A percentile compares a stretch with the other conserved stretches of the same genome.
Evolutionary conservation across 768 basidiomycete species (phyloP).

Genomic region (Auricularia sp.): DNA sequence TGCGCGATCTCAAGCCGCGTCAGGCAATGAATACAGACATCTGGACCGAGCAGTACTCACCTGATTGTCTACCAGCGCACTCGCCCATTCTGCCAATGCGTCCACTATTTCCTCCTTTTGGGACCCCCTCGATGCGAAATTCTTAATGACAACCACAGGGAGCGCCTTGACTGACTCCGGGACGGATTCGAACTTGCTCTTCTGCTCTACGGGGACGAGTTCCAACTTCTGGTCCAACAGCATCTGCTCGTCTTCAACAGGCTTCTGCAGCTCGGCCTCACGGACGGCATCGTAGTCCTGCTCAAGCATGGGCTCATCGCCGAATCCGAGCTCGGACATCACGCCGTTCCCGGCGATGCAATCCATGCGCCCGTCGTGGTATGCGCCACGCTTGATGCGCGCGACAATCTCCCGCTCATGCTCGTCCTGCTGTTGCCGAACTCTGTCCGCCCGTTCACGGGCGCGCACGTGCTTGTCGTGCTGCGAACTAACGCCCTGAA

Average conservation of each 20-base stretch:
- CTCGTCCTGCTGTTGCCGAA: conserved; percentile 27
- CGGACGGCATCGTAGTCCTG: conserved; percentile 21
- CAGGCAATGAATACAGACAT: background rate
- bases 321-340: conserved; percentile 78
- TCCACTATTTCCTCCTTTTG: conserved; percentile 61
- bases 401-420: conserved; percentile 24
- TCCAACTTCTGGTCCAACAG: background rate
- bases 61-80: conserved; percentile 69
- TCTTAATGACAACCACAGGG: conserved; percentile 80
- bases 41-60: conserved; percentile 25
- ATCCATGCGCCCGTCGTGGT: conserved; percentile 84
- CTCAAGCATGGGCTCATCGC: conserved; percentile 50
- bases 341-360: conserved; percentile 77
- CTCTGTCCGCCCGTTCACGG: conserved; percentile 27
- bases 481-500: conserved; percentile 51
- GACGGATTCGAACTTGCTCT: background rate
- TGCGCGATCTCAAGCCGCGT: conserved; percentile 59
- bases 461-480: conserved; percentile 35
- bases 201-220: background rate
- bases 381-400: conserved; percentile 51
- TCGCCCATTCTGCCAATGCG: conserved; percentile 79
- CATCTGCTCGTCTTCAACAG: conserved; percentile 34
- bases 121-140: conserved; percentile 53
- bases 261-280: conserved; percentile 16
- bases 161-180: conserved; percentile 43